A percentile compares a stretch with the other conserved stretches of the same genome.
Conservation (phyloP, 371 early-diverging fungal species). For the Batkoa obscura region DNA sequence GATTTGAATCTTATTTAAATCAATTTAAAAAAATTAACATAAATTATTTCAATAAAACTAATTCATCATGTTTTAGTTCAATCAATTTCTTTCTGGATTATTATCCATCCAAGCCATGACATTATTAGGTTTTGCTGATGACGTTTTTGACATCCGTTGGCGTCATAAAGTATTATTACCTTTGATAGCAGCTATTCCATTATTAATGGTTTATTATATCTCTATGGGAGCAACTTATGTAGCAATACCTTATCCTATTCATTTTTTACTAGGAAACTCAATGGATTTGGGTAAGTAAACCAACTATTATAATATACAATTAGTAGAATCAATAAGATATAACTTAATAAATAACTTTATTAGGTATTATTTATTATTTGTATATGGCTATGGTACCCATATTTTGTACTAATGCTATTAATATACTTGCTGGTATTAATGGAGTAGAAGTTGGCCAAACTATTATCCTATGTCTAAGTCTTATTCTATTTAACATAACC, state of each 20-base stretch:
- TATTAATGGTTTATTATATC: conserved; percentile 84
- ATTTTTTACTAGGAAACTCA: conserved; percentile 40
- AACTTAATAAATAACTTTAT: neutral
- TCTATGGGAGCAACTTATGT: conserved; percentile 75
- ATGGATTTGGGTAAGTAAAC: conserved; percentile 54
- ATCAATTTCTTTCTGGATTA: conserved; percentile 69
- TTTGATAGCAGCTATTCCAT: conserved; percentile 76
- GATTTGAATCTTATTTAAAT: too few relatives aligned
- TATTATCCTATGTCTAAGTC: conserved; percentile 66
- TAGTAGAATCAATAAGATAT: neutral
- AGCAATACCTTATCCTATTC: conserved; percentile 63
- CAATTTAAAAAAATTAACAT: too few relatives aligned
- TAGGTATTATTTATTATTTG: conserved; percentile 76
- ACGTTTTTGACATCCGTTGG: conserved; percentile 92
- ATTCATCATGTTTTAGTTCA: conserved; percentile 26
- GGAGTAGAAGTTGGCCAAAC: conserved; percentile 93
- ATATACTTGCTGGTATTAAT: conserved; percentile 96
- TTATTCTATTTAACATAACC: conserved; percentile 21
- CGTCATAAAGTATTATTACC: conserved; percentile 90
- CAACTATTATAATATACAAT: neutral
- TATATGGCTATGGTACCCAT: conserved; percentile 75
- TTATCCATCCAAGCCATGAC: conserved; percentile 84
- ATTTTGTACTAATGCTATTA: conserved; percentile 95
- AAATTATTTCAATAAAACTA: too few relatives aligned
- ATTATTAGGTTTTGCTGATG: conserved; percentile 94